Base-by-base conservation (phyloP, 2,329 filamentous ascomycete genomes). In the Akanthomyces uredinophilus region DNA sequence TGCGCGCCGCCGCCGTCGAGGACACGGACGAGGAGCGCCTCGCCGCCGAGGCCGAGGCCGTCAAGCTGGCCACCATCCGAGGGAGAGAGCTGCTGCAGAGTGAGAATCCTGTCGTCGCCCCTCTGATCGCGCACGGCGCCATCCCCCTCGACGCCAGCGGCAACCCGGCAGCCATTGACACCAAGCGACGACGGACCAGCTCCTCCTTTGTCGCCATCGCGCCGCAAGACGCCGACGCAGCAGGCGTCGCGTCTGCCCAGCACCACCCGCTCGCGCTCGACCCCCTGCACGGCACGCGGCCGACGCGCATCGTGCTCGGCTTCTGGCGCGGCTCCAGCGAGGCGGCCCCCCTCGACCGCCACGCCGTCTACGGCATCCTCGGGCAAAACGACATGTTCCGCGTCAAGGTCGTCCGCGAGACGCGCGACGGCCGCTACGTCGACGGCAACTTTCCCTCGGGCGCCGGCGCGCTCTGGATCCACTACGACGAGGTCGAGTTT, bases 351-450 rank as follows among this genome's bases (percentile, higher is more conserved):
- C 72, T 73, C 14, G 79, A 87, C 67, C 83, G 84, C 58, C 85
- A 88, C 66, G 86, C 85, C 0, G 83, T 87, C 0, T 85, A 83
- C 60, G 86, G 86, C 4, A 86, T 88, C 13, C 72, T 88, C 0
- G 84, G 84, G 1, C 79, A 80, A 20, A 86, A 86, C 61, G 84
- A 87, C 65, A 87, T 86, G 80, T 87, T 88, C 69, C 76, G 86
- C 0, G 83, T 87, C 60, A 87, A 87, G 69, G 76, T 88, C 0
- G 79, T 84, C 1, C 77, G 82, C 6, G 79, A 86, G 67, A 87
- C 85, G 0, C 80, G 84, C 3, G 84, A 87, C 67, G 85, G 85
- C 3, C 80, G 83, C 0, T 79, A 78, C 35, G 74, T 85, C 1
- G 77, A 83, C 37, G 84, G 83, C 41, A 87, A 87, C 69, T 87